Evolutionary conservation across 139 green algal species (phyloP).

Genomic region (Tetradesmus lagerheimii): DNA sequence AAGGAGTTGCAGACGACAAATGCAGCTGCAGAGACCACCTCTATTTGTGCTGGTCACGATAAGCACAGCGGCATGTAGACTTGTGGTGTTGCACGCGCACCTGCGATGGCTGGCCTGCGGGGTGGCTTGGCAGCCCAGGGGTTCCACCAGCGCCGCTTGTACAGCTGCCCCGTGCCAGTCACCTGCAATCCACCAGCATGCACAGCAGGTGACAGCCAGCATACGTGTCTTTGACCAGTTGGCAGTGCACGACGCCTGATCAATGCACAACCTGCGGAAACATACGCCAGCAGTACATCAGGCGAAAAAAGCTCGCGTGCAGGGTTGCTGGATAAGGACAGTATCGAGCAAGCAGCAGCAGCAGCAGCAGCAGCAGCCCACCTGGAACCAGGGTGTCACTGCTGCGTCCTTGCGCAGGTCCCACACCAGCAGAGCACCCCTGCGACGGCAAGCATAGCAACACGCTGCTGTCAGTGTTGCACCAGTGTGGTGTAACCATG

Average conservation of each 20-base stretch:
- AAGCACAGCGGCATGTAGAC: no score
- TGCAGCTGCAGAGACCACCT: no score
- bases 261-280: no score
- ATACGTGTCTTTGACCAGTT: no score
- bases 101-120: conserved; percentile 46
- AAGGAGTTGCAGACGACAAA: no score
- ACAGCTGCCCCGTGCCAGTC: conserved; percentile 49
- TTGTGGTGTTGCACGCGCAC: not conserved
- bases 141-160: conserved; percentile 48
- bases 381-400: conserved; percentile 60
- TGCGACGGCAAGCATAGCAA: conserved; percentile 4
- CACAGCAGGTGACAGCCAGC: not conserved
- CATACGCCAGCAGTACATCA: no score
- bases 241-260: no score
- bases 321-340: no score
- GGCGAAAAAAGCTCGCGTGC: no score
- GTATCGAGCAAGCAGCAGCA: not conserved
- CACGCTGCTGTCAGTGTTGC: no score
- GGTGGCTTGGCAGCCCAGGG: conserved; percentile 28
- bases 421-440: conserved; percentile 62
- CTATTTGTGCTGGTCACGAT: no score
- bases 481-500: no score
- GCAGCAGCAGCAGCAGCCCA: conserved; percentile 29
- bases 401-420: conserved; percentile 48
- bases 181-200: conserved; percentile 40